phyloP scores from a whole-genome alignment of 306 rosid genomes.

The Datisca glomerata region DNA sequence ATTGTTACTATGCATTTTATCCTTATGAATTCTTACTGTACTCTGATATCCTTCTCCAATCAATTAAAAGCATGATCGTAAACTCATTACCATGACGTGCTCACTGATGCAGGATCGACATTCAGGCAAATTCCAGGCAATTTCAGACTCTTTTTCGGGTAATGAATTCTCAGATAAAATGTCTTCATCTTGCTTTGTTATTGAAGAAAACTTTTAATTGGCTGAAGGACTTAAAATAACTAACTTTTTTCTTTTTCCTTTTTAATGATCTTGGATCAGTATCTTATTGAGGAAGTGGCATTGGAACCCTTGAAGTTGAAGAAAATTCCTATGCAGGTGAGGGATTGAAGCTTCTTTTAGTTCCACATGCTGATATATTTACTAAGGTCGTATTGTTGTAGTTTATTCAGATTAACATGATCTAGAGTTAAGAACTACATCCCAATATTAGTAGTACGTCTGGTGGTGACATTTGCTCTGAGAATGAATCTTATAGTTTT shows the following conservation, averaged over 20 bases:
- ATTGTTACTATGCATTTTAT: too few species aligned
- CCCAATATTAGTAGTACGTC: too few species aligned
- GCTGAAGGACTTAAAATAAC: too few species aligned
- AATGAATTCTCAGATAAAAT: constrained; percentile 12
- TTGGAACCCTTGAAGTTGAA: constrained; percentile 51
- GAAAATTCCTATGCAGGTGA: constrained; percentile 50
- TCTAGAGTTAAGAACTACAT: too few species aligned
- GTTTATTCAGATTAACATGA: too few species aligned
- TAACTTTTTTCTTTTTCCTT: neutral
- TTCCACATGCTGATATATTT: too few species aligned
- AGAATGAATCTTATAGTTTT: neutral
- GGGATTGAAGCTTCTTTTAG: too few species aligned
- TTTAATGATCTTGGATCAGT: constrained; percentile 35
- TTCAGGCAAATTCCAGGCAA: constrained; percentile 71
- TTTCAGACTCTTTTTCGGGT: constrained; percentile 75
- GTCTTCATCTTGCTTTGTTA: constrained; percentile 10
- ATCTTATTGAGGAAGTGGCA: constrained; percentile 87
- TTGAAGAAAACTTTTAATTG: too few species aligned
- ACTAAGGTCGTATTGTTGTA: too few species aligned
- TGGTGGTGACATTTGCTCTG: neutral
- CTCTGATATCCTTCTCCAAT: neutral
- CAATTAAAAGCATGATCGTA: neutral
- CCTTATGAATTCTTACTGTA: too few species aligned
- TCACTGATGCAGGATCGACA: constrained; percentile 70
- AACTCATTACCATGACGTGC: neutral